phyloP scores from a whole-genome alignment of 768 basidiomycete genomes.

The Dictyophora rubrovolvata region DNA sequence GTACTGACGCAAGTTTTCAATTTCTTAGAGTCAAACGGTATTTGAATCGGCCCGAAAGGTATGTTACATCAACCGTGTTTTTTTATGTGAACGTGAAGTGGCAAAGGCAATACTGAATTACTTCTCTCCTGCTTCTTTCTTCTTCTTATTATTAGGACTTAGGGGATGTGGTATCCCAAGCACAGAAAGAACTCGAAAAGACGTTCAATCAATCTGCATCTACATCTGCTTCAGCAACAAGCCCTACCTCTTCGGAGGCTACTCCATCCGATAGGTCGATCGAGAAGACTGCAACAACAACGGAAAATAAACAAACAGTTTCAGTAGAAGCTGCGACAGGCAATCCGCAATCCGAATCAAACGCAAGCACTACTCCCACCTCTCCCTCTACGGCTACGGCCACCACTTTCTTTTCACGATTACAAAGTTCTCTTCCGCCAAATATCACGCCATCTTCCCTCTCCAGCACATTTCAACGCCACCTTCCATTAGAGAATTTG shows the following conservation, averaged over 20 bases:
- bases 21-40: constrained; percentile 55
- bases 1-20: neutral
- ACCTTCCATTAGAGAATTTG: constrained; percentile 46
- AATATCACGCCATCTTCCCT: constrained; percentile 31
- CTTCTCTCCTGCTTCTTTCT: neutral
- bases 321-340: constrained; percentile 15
- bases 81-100: neutral
- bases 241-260: constrained; percentile 11
- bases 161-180: constrained; percentile 62
- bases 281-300: constrained; percentile 12
- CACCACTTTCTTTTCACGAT: constrained; percentile 50
- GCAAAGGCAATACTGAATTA: neutral
- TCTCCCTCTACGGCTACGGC: constrained; percentile 13
- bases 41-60: constrained; percentile 54
- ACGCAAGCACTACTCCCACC: constrained; percentile 7
- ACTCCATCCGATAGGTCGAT: neutral
- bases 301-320: constrained; percentile 19
- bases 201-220: constrained; percentile 31
- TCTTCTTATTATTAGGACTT: constrained; percentile 35
- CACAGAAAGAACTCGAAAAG: constrained; percentile 66
- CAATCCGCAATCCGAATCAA: constrained; percentile 2
- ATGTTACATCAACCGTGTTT: neutral
- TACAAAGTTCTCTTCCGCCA: constrained; percentile 68
- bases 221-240: constrained; percentile 8
- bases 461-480: constrained; percentile 53